Evolutionary conservation across 208 protist genomes (phyloP), one percentile per base, ranked within the genome.

Genomic region (Acanthamoeba castellanii): DNA sequence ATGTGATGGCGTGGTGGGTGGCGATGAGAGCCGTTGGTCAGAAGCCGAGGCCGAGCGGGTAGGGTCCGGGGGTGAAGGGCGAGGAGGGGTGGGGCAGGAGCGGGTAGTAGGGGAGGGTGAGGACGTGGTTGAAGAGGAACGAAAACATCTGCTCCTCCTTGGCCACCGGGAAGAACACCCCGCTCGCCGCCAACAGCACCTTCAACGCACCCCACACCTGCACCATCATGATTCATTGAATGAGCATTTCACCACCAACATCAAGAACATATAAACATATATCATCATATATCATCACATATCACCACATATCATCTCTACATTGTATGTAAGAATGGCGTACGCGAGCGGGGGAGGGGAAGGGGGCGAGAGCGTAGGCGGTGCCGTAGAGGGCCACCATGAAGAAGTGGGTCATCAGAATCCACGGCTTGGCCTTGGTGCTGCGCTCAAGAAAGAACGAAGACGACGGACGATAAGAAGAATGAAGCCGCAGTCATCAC

Each of bases 331-430:
- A 5, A 9, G 66, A n/a, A 9, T 37, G 66, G 30, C 22, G 22
- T 72, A 72, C 66, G n/a, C 66, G 66, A 34, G 66, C 22, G 66
- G 66, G 66, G 66, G 66, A 72, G 20, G 66, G 66, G 66, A 72
- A 72, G 22, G 66, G 66, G 20, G 66, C 66, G n/a, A 72, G 22
- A 20, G 66, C 66, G 30, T 72, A 72, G 66, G 78, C 78, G 14
- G 47, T 57, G 37, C 78, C 78, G 47, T 87, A 87, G 45, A 87
- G 78, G 27, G 78, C 78, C 27, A 87, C 78, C 47, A 57, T 57
- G 30, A 87, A 87, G 78, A 87, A 87, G 37, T 87, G 78, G 47
- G 45, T 11, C 78, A 87, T 87, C 32, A 87, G 47, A 11, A 87
- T 57, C 78, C 45, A 47, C 27, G 78, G 78, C 78, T 87, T 87